These are phyloP conservation scores for Blepharisma undulans DNA, from an alignment of 169 alveolate species.

Conservation along the genomic window DNA sequence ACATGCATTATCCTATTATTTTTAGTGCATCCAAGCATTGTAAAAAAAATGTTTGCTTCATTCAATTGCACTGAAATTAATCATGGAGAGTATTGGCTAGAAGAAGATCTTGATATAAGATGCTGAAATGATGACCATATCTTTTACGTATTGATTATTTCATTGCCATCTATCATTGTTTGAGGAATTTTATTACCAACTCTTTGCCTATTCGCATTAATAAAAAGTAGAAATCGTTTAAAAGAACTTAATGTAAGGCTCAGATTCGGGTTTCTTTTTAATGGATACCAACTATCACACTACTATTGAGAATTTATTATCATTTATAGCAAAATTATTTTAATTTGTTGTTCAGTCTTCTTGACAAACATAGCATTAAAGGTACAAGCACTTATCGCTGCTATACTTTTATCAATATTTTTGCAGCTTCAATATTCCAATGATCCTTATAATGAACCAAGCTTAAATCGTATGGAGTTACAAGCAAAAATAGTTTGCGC, in stretches of 20 bases:
- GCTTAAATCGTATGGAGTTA: background rate
- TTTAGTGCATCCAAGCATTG: slow-evolving; percentile 42
- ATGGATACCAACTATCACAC: slow-evolving; percentile 45
- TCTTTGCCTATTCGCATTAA: slow-evolving; percentile 25
- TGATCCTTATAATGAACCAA: background rate
- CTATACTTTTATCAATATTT: background rate
- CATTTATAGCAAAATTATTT: slow-evolving; percentile 47
- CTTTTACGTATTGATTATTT: slow-evolving; percentile 7
- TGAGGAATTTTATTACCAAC: slow-evolving; percentile 61
- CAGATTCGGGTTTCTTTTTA: slow-evolving; percentile 45
- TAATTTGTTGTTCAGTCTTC: slow-evolving; percentile 46
- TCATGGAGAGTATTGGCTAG: slow-evolving; percentile 42
- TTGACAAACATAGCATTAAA: background rate
- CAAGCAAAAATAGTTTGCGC: background rate
- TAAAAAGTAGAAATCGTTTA: slow-evolving; percentile 33
- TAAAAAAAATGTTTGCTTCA: slow-evolving; percentile 11
- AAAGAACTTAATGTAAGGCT: slow-evolving; percentile 17
- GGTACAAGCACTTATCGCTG: slow-evolving; percentile 12
- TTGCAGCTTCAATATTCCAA: background rate
- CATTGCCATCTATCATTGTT: slow-evolving; percentile 49
- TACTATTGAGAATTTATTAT: slow-evolving; percentile 61
- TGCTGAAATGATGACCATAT: slow-evolving; percentile 42
- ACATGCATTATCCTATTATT: slow-evolving; percentile 41
- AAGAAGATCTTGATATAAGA: slow-evolving; percentile 18
- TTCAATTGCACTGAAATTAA: slow-evolving; percentile 10